These are phyloP conservation scores for Tolypocladium pustulatum DNA, from an alignment of 2,329 filamentous ascomycete genomes.

Conservation along the genomic window DNA sequence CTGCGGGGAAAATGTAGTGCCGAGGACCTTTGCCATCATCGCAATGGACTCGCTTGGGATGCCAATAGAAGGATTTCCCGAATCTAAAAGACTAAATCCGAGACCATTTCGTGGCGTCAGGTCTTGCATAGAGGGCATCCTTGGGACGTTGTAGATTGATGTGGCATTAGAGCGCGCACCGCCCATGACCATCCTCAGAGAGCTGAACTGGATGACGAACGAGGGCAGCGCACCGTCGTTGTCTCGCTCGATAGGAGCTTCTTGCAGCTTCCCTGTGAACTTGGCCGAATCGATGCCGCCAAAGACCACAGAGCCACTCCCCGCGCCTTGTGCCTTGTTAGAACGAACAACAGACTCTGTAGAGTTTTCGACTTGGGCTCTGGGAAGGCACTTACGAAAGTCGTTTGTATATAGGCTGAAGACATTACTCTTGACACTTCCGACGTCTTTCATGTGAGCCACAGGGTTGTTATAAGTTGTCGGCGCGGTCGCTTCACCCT, in stretches of 20 bases:
- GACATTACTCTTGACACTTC: not conserved
- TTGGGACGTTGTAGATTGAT: not conserved
- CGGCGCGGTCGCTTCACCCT: not conserved
- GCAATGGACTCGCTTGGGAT: not conserved
- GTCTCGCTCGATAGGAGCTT: not conserved
- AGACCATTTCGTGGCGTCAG: not conserved
- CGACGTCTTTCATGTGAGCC: not conserved
- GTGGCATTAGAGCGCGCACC: not conserved
- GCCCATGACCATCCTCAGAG: not conserved
- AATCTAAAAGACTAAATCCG: not conserved
- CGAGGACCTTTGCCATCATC: not conserved
- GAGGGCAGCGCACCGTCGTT: not conserved
- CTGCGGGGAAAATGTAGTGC: not conserved
- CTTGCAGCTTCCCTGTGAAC: not conserved
- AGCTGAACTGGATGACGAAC: not conserved
- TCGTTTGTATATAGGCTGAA: not conserved
- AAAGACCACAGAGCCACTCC: not conserved
- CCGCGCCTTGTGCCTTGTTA: not conserved
- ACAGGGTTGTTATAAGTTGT: not conserved
- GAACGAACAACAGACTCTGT: not conserved
- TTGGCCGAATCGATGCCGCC: slow-evolving; percentile 1
- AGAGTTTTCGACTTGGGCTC: too few species aligned
- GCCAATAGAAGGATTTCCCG: not conserved
- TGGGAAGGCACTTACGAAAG: not conserved
- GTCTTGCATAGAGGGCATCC: not conserved